Evolutionary conservation across 352 stramenopile species (phyloP), one percentile per base, ranked within the genome.

Genomic region (Thraustotheca clavata): DNA sequence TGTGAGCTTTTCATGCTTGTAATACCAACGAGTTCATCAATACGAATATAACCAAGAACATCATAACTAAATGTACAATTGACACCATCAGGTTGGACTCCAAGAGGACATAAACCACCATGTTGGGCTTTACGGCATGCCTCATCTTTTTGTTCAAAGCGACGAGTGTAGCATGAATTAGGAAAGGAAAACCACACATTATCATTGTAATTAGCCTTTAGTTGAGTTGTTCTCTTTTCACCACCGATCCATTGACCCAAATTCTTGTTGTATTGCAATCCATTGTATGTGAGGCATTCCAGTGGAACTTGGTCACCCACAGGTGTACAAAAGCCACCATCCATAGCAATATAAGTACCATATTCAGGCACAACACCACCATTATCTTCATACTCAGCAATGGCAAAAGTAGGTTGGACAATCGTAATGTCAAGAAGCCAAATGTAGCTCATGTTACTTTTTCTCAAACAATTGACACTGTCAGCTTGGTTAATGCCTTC

Each of bases 171-270:
- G 46, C 80, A 87, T 9, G 67, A 74, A 61, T 79, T 80, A 20
- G 77, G 80, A 73, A 73, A 86, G 34, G 77, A 86, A 75, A 77
- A 87, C 80, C 80, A 89, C 61, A 76, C 81, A 67, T 78, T 86
- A 68, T 67, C 68, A 18, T 73, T 71, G 71, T 87, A 87, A n/a
- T 76, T 76, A 12, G 75, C 78, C 12, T 74, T 75, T 2, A 68
- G 63, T 57, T 87, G 74, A 14, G 69, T 71, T 14, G 41, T 49
- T 54, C 80, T 67, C 29, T 71, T 50, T 48, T 81, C 70, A 40
- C 67, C 73, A 40, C 80, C 80, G 33, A 89, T 75, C 31, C 70
- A 77, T 4, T 67, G 60, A 5, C 80, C 80, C 20, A 87, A 70
- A 26, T 80, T 66, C 31, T 65, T 68, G 35, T 74, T 43, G 38